Percentiles rank a stretch among this genome's conserved stretches.
Evolutionary conservation across 306 rosid genomes (phyloP).

Genomic region (Neltuma alba): DNA sequence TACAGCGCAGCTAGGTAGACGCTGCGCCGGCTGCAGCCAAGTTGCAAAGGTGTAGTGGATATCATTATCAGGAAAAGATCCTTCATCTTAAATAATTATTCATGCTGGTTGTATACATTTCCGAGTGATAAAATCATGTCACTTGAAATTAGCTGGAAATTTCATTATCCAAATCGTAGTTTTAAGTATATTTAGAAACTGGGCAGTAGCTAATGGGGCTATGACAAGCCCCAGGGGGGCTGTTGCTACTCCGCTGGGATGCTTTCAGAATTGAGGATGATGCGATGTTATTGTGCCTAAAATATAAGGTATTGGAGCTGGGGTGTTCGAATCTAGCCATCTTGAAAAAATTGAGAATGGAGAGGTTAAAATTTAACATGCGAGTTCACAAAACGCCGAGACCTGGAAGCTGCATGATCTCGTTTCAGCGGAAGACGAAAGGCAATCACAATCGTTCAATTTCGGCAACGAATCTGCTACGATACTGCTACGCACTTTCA

Average conservation of each 20-base stretch:
- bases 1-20: conserved; percentile 31
- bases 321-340: too few species aligned
- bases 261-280: background rate
- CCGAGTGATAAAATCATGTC: conserved; percentile 28
- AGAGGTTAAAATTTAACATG: background rate
- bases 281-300: background rate
- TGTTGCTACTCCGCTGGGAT: background rate
- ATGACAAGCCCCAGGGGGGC: background rate
- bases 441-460: background rate
- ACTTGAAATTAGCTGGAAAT: background rate
- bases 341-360: background rate
- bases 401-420: background rate
- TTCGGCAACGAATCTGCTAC: background rate
- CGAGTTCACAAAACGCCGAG: background rate
- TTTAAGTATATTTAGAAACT: conserved; percentile 4
- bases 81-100: conserved; percentile 31
- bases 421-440: background rate
- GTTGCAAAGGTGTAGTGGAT: conserved; percentile 31
- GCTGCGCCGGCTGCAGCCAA: conserved; percentile 43
- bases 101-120: conserved; percentile 46
- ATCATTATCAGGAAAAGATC: conserved; percentile 19
- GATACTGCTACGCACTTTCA: background rate
- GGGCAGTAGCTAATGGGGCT: background rate
- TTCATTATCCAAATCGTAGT: background rate
- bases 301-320: background rate